phyloP scores from a whole-genome alignment of 306 rosid species.

The Lathyrus oleraceus region DNA sequence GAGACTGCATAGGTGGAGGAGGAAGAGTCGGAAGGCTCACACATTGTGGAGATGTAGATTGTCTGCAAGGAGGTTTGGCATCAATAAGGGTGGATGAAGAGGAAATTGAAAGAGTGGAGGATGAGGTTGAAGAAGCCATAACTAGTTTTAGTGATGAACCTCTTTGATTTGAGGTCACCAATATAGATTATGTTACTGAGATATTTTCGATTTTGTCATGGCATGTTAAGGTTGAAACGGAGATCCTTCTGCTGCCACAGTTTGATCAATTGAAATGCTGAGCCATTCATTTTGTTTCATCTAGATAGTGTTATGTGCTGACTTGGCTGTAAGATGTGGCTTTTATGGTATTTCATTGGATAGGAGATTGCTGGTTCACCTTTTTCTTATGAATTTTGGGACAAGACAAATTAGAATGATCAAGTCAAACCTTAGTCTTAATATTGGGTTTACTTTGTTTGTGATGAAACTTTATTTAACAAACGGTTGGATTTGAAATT shows the following conservation, averaged over 20 bases:
- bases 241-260: constrained; percentile 42
- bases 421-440: no score
- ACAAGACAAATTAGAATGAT: no score
- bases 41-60: constrained; percentile 65
- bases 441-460: no score
- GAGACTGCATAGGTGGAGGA: constrained; percentile 59
- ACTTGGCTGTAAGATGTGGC: constrained; percentile 58
- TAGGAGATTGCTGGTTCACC: constrained; percentile 29
- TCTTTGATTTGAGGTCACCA: constrained; percentile 26
- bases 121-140: constrained; percentile 79
- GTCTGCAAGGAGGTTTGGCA: constrained; percentile 57
- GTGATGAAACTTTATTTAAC: no score
- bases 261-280: constrained; percentile 30
- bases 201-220: constrained; percentile 26
- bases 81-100: constrained; percentile 72
- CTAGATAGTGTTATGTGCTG: constrained; percentile 58
- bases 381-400: neutral
- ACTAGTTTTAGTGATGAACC: neutral
- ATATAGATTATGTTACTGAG: constrained; percentile 27
- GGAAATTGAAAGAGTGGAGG: constrained; percentile 57
- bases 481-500: no score
- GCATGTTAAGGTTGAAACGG: constrained; percentile 35
- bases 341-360: constrained; percentile 57
- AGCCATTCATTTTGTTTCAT: constrained; percentile 57
- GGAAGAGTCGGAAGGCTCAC: constrained; percentile 74